A percentile compares a stretch with the other conserved stretches of the same genome.
These are phyloP conservation scores for Zalaria obscura DNA, from an alignment of 2,329 filamentous ascomycete genomes.

Conservation along the genomic window DNA sequence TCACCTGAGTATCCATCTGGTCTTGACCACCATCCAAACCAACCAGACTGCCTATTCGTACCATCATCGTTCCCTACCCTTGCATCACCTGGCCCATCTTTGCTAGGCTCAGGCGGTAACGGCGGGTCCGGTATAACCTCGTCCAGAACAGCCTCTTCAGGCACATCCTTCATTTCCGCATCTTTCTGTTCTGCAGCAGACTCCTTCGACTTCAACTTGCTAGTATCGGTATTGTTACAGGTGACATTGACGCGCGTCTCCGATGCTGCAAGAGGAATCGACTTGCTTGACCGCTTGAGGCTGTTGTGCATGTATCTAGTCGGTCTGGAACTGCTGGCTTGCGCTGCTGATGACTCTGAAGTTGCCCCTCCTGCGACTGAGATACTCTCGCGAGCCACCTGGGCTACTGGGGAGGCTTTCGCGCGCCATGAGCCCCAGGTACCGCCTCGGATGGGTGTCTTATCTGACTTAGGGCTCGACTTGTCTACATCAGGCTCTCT, in stretches of 20 bases:
- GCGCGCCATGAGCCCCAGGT: conserved; percentile 29
- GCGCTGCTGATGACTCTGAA: conserved; percentile 21
- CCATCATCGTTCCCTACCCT: conserved; percentile 8
- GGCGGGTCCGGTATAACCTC: conserved; percentile 22
- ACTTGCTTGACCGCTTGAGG: conserved; percentile 22
- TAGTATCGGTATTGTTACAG: conserved; percentile 12
- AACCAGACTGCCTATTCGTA: conserved; percentile 14
- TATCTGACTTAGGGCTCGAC: not conserved
- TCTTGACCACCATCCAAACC: conserved; percentile 37
- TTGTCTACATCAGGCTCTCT: not conserved
- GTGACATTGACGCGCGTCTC: conserved; percentile 32
- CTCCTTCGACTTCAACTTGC: conserved; percentile 10
- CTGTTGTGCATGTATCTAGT: conserved; percentile 6
- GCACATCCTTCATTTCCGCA: conserved; percentile 4
- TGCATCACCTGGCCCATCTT: conserved; percentile 4
- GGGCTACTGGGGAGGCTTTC: conserved; percentile 32
- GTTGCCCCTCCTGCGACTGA: conserved; percentile 28
- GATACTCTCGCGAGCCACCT: conserved; percentile 31
- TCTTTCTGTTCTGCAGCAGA: not conserved
- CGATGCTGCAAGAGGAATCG: conserved; percentile 27
- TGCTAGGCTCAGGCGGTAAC: conserved; percentile 26
- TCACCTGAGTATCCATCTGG: conserved; percentile 29
- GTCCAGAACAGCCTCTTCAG: not conserved
- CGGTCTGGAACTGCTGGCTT: conserved; percentile 12
- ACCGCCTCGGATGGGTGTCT: conserved; percentile 10